A percentile compares a stretch with the other conserved stretches of the same genome.
These are phyloP conservation scores for Isoetes taiwanensis DNA, from an alignment of 75 land plant species.

Conservation along the genomic window DNA sequence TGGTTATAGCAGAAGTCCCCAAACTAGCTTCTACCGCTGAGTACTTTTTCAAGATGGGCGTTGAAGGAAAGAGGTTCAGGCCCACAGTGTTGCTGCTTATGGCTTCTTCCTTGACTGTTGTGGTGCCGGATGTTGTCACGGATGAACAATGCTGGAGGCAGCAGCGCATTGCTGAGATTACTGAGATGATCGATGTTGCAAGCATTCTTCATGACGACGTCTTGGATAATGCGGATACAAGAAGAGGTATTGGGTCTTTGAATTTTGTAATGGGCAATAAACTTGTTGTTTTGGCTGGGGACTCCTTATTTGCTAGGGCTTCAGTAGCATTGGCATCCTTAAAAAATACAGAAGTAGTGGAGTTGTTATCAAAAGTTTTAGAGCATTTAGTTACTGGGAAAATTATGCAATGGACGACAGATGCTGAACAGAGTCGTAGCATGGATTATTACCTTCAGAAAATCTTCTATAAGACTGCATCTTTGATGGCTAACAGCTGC, in stretches of 20 bases:
- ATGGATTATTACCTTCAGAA: constrained; percentile 97
- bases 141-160: constrained; percentile 59
- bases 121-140: constrained; percentile 20
- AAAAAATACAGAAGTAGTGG: constrained; percentile 82
- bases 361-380: constrained; percentile 54
- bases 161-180: constrained; percentile 79
- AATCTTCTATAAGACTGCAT: constrained; percentile 94
- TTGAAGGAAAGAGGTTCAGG: constrained; percentile 89
- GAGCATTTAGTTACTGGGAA: constrained; percentile 89
- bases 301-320: constrained; percentile 87
- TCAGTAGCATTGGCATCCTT: constrained; percentile 73
- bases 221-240: constrained; percentile 80
- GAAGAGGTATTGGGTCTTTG: constrained; percentile 82
- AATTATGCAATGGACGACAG: constrained; percentile 77
- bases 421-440: constrained; percentile 61
- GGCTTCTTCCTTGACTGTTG: constrained; percentile 72
- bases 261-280: constrained; percentile 91
- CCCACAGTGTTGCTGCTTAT: constrained; percentile 85
- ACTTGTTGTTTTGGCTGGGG: constrained; percentile 92
- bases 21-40: constrained; percentile 86
- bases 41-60: constrained; percentile 86
- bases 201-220: constrained; percentile 98
- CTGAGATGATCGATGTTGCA: constrained; percentile 99
- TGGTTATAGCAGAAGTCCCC: constrained; percentile 81
- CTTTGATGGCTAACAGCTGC: constrained; percentile 96